phyloP scores from a whole-genome alignment of 2,329 filamentous ascomycete genomes.

The Acephala macrosclerotiorum region DNA sequence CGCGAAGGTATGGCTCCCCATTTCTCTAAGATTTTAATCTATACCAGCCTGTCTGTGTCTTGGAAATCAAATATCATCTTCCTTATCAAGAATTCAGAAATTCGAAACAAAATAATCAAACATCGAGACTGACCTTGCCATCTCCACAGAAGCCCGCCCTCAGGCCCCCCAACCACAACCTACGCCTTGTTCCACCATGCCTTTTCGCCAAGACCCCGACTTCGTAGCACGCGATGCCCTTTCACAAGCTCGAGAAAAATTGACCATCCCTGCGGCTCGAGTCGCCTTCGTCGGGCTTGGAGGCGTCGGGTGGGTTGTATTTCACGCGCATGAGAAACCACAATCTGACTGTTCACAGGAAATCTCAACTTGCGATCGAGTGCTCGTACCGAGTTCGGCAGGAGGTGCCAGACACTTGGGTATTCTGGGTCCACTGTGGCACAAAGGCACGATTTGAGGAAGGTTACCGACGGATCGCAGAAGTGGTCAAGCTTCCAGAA shows the following conservation, averaged over 20 bases:
- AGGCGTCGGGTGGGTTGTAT: neutral
- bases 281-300: neutral
- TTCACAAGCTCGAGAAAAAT: neutral
- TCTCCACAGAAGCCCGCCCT: too few species aligned
- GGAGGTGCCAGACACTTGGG: constrained; percentile 34
- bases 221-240: neutral
- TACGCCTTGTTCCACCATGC: neutral
- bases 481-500: constrained; percentile 17
- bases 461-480: constrained; percentile 28
- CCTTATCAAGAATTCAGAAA: too few species aligned
- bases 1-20: neutral
- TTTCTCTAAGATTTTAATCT: too few species aligned
- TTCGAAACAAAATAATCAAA: too few species aligned
- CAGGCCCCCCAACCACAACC: too few species aligned
- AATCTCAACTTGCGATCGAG: constrained; percentile 47
- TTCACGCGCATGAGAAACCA: neutral
- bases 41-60: too few species aligned
- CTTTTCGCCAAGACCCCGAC: neutral
- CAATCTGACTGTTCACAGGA: constrained; percentile 29
- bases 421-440: constrained; percentile 45
- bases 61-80: too few species aligned
- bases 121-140: too few species aligned
- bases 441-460: constrained; percentile 23
- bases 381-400: constrained; percentile 41
- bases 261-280: neutral